These are phyloP conservation scores for Ruellia speciosa DNA, from an alignment of 305 asterid species.

Conservation along the genomic window DNA sequence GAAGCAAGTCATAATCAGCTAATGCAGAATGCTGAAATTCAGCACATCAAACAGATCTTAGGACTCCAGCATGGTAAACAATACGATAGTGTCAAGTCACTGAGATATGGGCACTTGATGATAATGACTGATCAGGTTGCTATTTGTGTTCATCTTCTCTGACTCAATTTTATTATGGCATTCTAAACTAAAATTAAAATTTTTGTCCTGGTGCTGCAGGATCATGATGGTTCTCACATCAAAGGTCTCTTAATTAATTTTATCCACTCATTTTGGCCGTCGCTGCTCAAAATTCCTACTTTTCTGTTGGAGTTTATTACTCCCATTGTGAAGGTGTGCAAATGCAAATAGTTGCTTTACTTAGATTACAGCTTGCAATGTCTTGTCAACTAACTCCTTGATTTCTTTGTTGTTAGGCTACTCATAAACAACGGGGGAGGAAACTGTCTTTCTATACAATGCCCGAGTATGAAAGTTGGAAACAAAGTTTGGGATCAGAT, in stretches of 20 bases:
- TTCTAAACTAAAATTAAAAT: conserved; percentile 13
- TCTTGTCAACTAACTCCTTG: neutral
- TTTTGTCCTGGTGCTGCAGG: conserved; percentile 44
- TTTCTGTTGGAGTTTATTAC: conserved; percentile 87
- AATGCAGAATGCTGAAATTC: conserved; percentile 74
- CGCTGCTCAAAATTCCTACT: conserved; percentile 70
- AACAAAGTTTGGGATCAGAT: conserved; percentile 40
- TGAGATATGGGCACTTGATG: conserved; percentile 93
- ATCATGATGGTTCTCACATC: conserved; percentile 97
- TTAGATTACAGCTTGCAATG: neutral
- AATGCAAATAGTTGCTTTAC: neutral
- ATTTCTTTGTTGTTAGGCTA: conserved; percentile 44
- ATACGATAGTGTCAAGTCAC: conserved; percentile 64
- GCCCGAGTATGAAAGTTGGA: conserved; percentile 95
- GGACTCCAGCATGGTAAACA: conserved; percentile 85
- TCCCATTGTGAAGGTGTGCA: conserved; percentile 74
- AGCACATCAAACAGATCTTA: conserved; percentile 73
- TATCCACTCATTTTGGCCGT: conserved; percentile 93
- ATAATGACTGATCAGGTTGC: conserved; percentile 97
- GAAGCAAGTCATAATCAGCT: conserved; percentile 84
- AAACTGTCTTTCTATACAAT: conserved; percentile 62
- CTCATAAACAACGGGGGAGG: conserved; percentile 40
- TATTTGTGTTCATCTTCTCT: conserved; percentile 10
- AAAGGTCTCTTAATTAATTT: conserved; percentile 87
- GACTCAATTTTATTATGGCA: neutral